Evolutionary conservation across 148 eudicot species (phyloP).

Genomic region (Limonium bicolor): DNA sequence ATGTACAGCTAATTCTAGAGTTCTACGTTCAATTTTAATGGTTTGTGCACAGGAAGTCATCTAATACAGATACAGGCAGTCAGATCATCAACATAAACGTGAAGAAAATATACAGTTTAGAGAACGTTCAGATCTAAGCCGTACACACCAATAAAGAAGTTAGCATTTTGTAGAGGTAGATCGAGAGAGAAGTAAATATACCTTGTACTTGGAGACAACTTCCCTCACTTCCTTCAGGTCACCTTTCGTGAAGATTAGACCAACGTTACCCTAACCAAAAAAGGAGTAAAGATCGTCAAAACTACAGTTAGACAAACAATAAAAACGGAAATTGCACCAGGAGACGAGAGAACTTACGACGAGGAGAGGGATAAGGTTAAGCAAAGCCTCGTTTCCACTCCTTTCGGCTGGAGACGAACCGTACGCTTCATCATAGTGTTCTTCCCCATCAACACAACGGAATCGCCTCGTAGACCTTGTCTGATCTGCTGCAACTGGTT

Average conservation of each 20-base stretch:
- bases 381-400: conserved; percentile 18
- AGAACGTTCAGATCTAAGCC: no score
- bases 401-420: conserved; percentile 17
- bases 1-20: no score
- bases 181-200: no score
- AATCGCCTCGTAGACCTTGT: conserved; percentile 33
- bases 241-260: conserved; percentile 44
- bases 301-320: conserved; percentile 2
- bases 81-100: no score
- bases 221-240: conserved; percentile 49
- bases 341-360: conserved; percentile 3
- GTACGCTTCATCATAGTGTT: conserved; percentile 52
- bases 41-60: no score
- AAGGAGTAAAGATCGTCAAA: conserved; percentile 1
- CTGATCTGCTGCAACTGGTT: conserved; percentile 41
- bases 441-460: conserved; percentile 46
- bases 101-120: no score
- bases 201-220: conserved; percentile 36
- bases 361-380: conserved; percentile 19
- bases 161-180: no score
- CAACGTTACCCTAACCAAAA: conserved; percentile 38
- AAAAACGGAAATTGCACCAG: neutral
- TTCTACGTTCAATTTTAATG: no score
- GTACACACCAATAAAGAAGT: no score
- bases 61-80: no score